phyloP scores from a whole-genome alignment of 306 rosid species.

The Cicer chorassanicum region DNA sequence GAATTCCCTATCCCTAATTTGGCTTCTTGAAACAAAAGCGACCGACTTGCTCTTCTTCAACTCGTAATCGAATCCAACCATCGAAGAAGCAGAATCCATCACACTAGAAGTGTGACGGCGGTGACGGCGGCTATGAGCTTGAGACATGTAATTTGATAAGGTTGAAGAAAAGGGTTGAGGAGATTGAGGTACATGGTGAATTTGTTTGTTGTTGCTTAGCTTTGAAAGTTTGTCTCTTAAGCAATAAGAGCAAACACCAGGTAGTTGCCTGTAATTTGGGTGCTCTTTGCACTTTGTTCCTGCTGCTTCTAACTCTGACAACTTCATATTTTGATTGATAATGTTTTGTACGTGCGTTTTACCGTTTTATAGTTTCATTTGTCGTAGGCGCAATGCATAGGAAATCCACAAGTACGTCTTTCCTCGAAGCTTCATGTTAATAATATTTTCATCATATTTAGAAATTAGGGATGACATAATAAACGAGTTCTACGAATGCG shows the following conservation, averaged over 20 bases:
- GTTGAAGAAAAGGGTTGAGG: background rate
- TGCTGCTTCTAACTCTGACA: constrained; percentile 48
- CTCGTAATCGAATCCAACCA: constrained; percentile 35
- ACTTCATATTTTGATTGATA: constrained; percentile 49
- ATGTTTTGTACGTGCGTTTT: background rate
- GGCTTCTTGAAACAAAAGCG: constrained; percentile 50
- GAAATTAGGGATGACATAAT: background rate
- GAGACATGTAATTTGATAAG: constrained; percentile 41
- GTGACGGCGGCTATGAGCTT: constrained; percentile 44
- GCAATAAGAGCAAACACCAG: constrained; percentile 68
- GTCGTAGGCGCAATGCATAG: constrained; percentile 14
- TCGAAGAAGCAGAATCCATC: constrained; percentile 50
- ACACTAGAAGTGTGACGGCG: constrained; percentile 53
- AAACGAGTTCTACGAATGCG: constrained; percentile 38
- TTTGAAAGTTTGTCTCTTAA: constrained; percentile 62
- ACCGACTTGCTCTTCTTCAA: constrained; percentile 70
- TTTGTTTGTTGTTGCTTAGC: constrained; percentile 45
- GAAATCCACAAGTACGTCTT: constrained; percentile 8
- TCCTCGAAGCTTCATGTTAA: constrained; percentile 40
- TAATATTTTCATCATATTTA: background rate
- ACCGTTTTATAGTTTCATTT: constrained; percentile 41
- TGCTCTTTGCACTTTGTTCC: constrained; percentile 57
- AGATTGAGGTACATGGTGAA: constrained; percentile 13
- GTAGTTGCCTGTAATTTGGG: constrained; percentile 48
- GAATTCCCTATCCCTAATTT: constrained; percentile 19